phyloP scores from a whole-genome alignment of 1,284 basidiomycete genomes.

The Leucoagaricus sp. region DNA sequence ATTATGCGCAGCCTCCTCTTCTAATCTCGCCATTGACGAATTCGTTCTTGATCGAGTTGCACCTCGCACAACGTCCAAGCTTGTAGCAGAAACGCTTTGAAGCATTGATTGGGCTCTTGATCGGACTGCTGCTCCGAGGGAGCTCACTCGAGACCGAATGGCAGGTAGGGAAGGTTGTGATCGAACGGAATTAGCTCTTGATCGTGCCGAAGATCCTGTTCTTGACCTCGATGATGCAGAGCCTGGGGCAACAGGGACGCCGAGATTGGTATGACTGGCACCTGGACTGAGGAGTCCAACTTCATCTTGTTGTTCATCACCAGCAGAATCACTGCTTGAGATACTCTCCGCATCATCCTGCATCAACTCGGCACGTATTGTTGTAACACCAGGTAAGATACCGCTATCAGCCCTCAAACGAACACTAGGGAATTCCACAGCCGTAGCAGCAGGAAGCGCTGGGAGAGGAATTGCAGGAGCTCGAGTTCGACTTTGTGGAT shows the following conservation, averaged over 20 bases:
- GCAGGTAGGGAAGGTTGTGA: constrained; percentile 14
- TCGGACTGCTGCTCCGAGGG: constrained; percentile 48
- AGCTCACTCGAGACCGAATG: constrained; percentile 39
- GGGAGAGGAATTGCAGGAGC: constrained; percentile 15
- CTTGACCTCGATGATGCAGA: constrained; percentile 30
- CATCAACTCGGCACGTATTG: constrained; percentile 24
- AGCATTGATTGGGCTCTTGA: constrained; percentile 64
- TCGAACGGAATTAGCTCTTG: constrained; percentile 6
- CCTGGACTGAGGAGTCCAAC: constrained; percentile 55
- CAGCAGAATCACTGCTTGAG: constrained; percentile 34
- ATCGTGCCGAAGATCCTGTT: constrained; percentile 13
- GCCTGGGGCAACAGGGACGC: constrained; percentile 26
- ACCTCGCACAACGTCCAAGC: constrained; percentile 55
- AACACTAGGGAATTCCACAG: constrained; percentile 20
- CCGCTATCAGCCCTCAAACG: constrained; percentile 15
- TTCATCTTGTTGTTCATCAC: constrained; percentile 68
- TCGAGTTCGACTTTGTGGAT: constrained; percentile 42
- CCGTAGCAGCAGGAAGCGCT: constrained; percentile 37
- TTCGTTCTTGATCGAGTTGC: constrained; percentile 41
- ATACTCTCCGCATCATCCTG: constrained; percentile 40
- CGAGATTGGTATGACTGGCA: constrained; percentile 16
- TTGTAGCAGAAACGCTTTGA: constrained; percentile 55
- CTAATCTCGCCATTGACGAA: constrained; percentile 62
- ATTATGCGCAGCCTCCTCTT: constrained; percentile 42
- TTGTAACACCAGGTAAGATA: constrained; percentile 15